Evolutionary conservation across 176 grass and related monocot genomes (phyloP).

Genomic region (Carex kokanica): DNA sequence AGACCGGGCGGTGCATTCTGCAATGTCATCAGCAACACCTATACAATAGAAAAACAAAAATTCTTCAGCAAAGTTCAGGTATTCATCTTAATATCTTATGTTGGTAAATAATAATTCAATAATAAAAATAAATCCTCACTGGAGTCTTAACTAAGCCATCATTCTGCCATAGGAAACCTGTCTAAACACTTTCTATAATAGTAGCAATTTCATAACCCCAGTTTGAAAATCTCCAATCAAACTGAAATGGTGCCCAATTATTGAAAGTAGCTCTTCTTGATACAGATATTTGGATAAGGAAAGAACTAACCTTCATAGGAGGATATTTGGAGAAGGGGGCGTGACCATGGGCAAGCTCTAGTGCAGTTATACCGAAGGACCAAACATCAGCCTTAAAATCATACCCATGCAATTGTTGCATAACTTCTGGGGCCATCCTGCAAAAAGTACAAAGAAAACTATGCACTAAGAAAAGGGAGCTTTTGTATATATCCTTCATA

Average conservation of each 20-base stretch:
- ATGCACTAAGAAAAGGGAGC: constrained; percentile 8
- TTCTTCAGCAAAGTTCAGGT: background rate
- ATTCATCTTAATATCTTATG: constrained; percentile 5
- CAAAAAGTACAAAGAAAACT: constrained; percentile 18
- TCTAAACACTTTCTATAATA: background rate
- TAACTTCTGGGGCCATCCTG: constrained; percentile 99
- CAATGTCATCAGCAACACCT: constrained; percentile 97
- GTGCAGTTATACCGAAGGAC: constrained; percentile 97
- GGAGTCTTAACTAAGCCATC: background rate
- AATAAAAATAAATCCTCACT: constrained; percentile 23
- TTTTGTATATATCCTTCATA: constrained; percentile 28
- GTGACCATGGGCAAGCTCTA: constrained; percentile 95
- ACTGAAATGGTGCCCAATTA: background rate
- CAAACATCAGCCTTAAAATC: constrained; percentile 99
- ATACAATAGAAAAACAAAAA: constrained; percentile 27
- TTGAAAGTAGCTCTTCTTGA: background rate
- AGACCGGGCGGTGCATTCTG: constrained; percentile 98
- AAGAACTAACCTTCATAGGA: constrained; percentile 67
- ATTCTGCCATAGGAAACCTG: background rate
- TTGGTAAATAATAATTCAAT: constrained; percentile 12
- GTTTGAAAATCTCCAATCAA: background rate
- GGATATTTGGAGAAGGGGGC: constrained; percentile 98
- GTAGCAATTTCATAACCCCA: background rate
- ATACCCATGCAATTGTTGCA: constrained; percentile 99
- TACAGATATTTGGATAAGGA: background rate